A percentile compares a stretch with the other conserved stretches of the same genome.
These are phyloP conservation scores for Suhomyces panamericanus DNA, from an alignment of 1,139 yeast genomes.

Conservation along the genomic window DNA sequence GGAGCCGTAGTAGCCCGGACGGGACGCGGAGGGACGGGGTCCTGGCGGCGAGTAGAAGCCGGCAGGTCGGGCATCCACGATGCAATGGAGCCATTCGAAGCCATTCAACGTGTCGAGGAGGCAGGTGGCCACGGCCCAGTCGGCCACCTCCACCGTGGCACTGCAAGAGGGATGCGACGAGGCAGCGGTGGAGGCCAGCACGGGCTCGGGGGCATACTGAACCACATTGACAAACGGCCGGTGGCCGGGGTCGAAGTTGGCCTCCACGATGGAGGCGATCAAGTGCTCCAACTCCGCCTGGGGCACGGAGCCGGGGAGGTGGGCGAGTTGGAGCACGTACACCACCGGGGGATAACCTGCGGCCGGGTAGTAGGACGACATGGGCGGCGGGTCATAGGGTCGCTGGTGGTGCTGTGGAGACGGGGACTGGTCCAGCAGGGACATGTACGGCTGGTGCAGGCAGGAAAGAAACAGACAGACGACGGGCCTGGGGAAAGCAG, in stretches of 20 bases:
- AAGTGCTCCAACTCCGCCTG: conserved; percentile 16
- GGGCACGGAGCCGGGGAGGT: conserved; percentile 15
- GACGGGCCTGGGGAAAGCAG: neutral
- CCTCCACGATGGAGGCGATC: conserved; percentile 18
- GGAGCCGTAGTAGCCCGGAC: neutral
- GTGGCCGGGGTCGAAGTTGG: conserved; percentile 12
- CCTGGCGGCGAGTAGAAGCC: no score
- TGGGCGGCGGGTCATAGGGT: conserved; percentile 22
- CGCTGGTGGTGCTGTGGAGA: conserved; percentile 2
- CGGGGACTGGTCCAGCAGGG: conserved; percentile 2
- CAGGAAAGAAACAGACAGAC: neutral
- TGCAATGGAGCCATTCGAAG: conserved; percentile 25
- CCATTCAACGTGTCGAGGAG: conserved; percentile 28
- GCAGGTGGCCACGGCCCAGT: conserved; percentile 17
- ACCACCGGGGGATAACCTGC: neutral
- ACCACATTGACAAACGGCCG: conserved; percentile 6
- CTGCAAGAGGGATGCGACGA: no score
- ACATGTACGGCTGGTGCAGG: conserved; percentile 4
- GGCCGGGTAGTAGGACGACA: no score
- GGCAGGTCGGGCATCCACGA: conserved; percentile 20
- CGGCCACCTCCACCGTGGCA: conserved; percentile 17
- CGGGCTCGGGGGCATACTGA: conserved; percentile 6
- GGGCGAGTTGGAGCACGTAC: conserved; percentile 2
- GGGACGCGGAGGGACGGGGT: no score
- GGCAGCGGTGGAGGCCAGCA: neutral